phyloP scores from a whole-genome alignment of 1,284 basidiomycete species.

The Cerioporus squamosus region DNA sequence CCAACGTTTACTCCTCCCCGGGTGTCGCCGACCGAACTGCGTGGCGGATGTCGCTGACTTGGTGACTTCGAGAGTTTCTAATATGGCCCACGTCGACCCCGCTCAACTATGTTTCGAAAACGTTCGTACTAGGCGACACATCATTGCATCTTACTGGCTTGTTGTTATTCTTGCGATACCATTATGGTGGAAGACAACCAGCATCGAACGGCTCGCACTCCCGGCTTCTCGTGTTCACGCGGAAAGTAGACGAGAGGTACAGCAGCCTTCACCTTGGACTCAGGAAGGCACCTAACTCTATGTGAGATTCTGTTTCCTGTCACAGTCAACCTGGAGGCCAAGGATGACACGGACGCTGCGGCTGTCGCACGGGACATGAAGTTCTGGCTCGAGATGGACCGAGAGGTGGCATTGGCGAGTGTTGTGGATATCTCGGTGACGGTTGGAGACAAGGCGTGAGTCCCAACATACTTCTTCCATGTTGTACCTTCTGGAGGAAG shows the following conservation, averaged over 20 bases:
- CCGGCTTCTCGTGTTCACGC: slow-evolving; percentile 65
- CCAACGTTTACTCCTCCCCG: neutral
- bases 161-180: slow-evolving; percentile 77
- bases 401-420: slow-evolving; percentile 1
- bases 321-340: slow-evolving; percentile 48
- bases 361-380: slow-evolving; percentile 21
- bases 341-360: neutral
- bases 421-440: slow-evolving; percentile 17
- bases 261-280: neutral
- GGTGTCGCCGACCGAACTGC: slow-evolving; percentile 7
- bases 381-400: slow-evolving; percentile 8
- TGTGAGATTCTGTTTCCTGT: slow-evolving; percentile 55
- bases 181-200: slow-evolving; percentile 89
- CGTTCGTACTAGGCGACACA: slow-evolving; percentile 50
- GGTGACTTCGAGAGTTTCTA: no score
- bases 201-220: slow-evolving; percentile 79
- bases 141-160: slow-evolving; percentile 77
- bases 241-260: slow-evolving; percentile 47
- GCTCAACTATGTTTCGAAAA: slow-evolving; percentile 56
- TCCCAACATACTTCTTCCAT: neutral
- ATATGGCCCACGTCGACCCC: slow-evolving; percentile 7
- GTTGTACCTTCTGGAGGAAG: neutral
- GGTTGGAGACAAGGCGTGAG: slow-evolving; percentile 7
- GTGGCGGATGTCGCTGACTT: slow-evolving; percentile 5
- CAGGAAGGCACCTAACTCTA: slow-evolving; percentile 10